Evolutionary conservation across 768 basidiomycete species (phyloP).

Genomic region (Lentinula guzmanii): DNA sequence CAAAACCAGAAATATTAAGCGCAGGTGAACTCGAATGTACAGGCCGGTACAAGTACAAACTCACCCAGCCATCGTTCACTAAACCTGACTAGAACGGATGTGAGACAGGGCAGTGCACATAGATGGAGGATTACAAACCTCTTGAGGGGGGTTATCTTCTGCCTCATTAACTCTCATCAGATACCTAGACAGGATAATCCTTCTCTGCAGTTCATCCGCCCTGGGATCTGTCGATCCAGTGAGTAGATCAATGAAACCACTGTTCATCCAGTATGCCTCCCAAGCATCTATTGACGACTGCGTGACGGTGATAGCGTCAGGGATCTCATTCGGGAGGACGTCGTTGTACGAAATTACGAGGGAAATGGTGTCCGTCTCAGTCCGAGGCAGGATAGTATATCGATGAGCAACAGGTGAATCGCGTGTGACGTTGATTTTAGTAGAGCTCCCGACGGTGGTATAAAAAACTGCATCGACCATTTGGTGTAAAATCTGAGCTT

Average conservation of each 20-base stretch:
- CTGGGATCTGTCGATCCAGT: constrained; percentile 43
- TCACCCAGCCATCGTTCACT: constrained; percentile 51
- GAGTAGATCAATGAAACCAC: constrained; percentile 47
- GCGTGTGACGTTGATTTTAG: constrained; percentile 28
- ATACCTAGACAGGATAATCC: constrained; percentile 51
- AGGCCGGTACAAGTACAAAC: constrained; percentile 11
- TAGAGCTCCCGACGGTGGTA: constrained; percentile 35
- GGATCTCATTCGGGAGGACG: constrained; percentile 10
- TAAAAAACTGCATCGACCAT: constrained; percentile 34
- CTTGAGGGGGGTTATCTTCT: constrained; percentile 49
- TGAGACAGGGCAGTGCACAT: not conserved
- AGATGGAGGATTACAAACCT: constrained; percentile 27
- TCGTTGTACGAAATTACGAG: constrained; percentile 29
- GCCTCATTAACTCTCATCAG: constrained; percentile 56
- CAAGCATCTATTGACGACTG: constrained; percentile 33
- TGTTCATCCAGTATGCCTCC: constrained; percentile 40
- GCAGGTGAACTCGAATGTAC: not conserved
- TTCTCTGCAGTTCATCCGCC: constrained; percentile 49
- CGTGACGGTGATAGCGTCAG: constrained; percentile 19
- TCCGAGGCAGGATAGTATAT: constrained; percentile 36
- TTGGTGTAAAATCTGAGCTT: constrained; percentile 37
- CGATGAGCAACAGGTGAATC: constrained; percentile 39
- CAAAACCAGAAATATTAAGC: not conserved
- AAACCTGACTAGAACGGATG: constrained; percentile 38
- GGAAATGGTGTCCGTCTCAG: constrained; percentile 22